Evolutionary conservation across 208 protist genomes (phyloP).

Genomic region (Crithidia expoeki): DNA sequence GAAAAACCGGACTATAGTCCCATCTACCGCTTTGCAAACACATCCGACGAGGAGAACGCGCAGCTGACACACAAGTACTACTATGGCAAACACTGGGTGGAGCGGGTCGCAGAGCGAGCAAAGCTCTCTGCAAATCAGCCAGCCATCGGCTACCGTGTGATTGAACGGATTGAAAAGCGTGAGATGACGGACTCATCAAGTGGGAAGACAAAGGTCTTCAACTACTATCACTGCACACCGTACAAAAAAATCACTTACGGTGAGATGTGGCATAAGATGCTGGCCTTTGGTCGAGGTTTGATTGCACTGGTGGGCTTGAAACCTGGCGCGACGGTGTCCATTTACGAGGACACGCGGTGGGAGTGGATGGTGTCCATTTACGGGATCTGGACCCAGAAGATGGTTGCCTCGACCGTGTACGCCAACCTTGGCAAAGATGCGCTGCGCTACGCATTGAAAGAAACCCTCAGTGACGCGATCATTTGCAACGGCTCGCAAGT

Average conservation of each 20-base stretch:
- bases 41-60: slow-evolving; percentile 46
- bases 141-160: slow-evolving; percentile 65
- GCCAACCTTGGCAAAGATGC: slow-evolving; percentile 76
- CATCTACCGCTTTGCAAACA: slow-evolving; percentile 76
- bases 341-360: too few relatives aligned
- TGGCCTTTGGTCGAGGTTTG: slow-evolving; percentile 59
- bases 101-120: slow-evolving; percentile 35
- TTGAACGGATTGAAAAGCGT: slow-evolving; percentile 56
- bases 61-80: slow-evolving; percentile 48
- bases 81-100: slow-evolving; percentile 38
- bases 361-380: slow-evolving; percentile 77
- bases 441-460: slow-evolving; percentile 55
- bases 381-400: slow-evolving; percentile 72
- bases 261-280: slow-evolving; percentile 52
- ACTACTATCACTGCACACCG: slow-evolving; percentile 64
- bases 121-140: slow-evolving; percentile 44
- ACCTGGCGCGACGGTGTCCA: slow-evolving; percentile 47
- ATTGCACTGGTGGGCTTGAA: slow-evolving; percentile 55
- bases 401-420: slow-evolving; percentile 77
- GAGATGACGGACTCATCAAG: slow-evolving; percentile 26
- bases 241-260: slow-evolving; percentile 60
- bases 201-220: slow-evolving; percentile 69
- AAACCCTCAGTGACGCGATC: slow-evolving; percentile 58
- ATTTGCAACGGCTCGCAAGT: slow-evolving; percentile 65
- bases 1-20: slow-evolving; percentile 36